Percentiles rank a stretch among this genome's conserved stretches.
phyloP scores from a whole-genome alignment of 768 basidiomycete genomes.

The Trichaptum fuscoviolaceum region DNA sequence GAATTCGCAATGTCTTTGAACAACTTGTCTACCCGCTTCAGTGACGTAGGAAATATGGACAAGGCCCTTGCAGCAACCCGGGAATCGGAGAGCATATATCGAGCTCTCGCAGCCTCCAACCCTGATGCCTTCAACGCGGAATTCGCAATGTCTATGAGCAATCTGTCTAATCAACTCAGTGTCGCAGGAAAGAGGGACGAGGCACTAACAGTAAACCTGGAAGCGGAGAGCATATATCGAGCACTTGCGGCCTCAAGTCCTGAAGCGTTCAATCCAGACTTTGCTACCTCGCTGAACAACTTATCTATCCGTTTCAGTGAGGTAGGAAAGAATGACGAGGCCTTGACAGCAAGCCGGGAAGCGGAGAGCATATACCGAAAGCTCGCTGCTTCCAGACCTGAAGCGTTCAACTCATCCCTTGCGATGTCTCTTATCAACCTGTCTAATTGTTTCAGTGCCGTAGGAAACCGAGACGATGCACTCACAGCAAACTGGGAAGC shows the following conservation, averaged over 20 bases:
- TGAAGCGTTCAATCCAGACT: constrained; percentile 2
- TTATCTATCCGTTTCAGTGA: constrained; percentile 6
- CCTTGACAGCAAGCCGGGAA: constrained; percentile 5
- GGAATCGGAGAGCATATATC: background rate
- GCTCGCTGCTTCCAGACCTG: constrained; percentile 1
- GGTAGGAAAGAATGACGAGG: constrained; percentile 9
- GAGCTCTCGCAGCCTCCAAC: background rate
- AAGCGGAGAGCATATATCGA: constrained; percentile 2
- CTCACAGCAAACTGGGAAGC: constrained; percentile 6
- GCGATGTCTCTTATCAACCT: constrained; percentile 11
- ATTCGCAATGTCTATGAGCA: constrained; percentile 9
- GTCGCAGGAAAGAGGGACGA: constrained; percentile 9
- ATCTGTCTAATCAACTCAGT: constrained; percentile 9
- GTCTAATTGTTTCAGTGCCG: constrained; percentile 7
- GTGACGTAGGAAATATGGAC: constrained; percentile 5
- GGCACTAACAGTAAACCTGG: constrained; percentile 4
- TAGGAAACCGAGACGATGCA: constrained; percentile 8
- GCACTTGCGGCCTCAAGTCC: background rate
- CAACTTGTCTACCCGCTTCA: constrained; percentile 7
- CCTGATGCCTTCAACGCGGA: constrained; percentile 1
- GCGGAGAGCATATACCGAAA: constrained; percentile 1
- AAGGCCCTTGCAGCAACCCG: constrained; percentile 5
- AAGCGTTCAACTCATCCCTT: constrained; percentile 5
- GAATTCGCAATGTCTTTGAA: constrained; percentile 6
- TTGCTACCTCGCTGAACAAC: constrained; percentile 9